Evolutionary conservation across 768 basidiomycete species (phyloP).

Genomic region (Thelephora ganbajun): DNA sequence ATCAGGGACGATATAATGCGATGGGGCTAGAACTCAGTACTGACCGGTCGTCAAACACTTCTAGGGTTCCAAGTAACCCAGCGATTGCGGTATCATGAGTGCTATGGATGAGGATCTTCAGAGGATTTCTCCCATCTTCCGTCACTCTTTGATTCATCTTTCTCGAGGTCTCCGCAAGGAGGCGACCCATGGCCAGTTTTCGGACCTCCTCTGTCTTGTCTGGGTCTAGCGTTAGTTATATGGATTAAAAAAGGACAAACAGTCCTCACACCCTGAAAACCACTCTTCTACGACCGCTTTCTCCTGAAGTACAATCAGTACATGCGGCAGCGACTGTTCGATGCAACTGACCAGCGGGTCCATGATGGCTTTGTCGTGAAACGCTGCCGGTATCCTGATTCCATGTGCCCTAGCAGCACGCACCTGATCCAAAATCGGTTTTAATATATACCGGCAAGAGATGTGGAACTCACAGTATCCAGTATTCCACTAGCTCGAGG

Average conservation of each 20-base stretch:
- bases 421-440: slow-evolving; percentile 25
- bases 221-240: neutral
- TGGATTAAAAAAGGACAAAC: neutral
- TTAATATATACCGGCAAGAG: neutral
- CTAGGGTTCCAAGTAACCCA: slow-evolving; percentile 46
- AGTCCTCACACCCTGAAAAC: slow-evolving; percentile 40
- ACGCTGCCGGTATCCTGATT: slow-evolving; percentile 55
- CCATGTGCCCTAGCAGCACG: slow-evolving; percentile 60
- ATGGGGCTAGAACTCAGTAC: slow-evolving; percentile 10
- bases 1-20: neutral
- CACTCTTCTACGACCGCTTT: slow-evolving; percentile 65
- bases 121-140: slow-evolving; percentile 28
- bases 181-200: slow-evolving; percentile 62
- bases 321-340: neutral
- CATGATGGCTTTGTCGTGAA: slow-evolving; percentile 46
- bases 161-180: slow-evolving; percentile 47
- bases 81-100: slow-evolving; percentile 67
- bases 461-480: slow-evolving; percentile 37
- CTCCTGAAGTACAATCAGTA: slow-evolving; percentile 29
- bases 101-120: slow-evolving; percentile 54
- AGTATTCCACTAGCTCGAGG: slow-evolving; percentile 65
- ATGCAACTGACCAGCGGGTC: slow-evolving; percentile 37
- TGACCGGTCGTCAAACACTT: slow-evolving; percentile 65
- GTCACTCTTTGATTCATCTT: slow-evolving; percentile 49
- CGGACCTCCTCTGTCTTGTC: slow-evolving; percentile 67